Evolutionary conservation across 148 eudicot genomes (phyloP).

Genomic region (Rhododendron williamsianum): DNA sequence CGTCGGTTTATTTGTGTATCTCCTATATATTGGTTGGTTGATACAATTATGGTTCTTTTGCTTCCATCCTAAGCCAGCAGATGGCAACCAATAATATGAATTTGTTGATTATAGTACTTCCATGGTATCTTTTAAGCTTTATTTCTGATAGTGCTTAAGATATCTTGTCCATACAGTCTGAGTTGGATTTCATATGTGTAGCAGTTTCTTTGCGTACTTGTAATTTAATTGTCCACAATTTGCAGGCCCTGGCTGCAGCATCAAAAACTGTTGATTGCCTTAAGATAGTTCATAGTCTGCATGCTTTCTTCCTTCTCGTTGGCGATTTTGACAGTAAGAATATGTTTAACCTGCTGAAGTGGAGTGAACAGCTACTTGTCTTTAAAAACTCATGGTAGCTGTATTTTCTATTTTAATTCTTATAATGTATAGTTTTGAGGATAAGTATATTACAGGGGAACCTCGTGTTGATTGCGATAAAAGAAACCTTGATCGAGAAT

Average conservation of each 20-base stretch:
- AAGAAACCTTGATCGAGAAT: neutral
- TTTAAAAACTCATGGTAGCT: neutral
- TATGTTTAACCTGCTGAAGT: neutral
- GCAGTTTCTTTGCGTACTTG: neutral
- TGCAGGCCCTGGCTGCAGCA: conserved; percentile 99
- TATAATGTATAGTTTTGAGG: neutral
- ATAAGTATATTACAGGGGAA: neutral
- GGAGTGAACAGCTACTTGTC: neutral
- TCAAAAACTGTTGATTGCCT: conserved; percentile 91
- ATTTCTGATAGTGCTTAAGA: neutral
- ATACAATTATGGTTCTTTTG: neutral
- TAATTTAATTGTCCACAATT: conserved; percentile 10
- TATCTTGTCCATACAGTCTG: neutral
- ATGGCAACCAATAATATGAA: neutral
- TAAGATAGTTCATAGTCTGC: conserved; percentile 84
- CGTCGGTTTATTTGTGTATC: neutral
- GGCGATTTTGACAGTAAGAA: conserved; percentile 84
- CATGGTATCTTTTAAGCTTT: neutral
- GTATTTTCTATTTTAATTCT: neutral
- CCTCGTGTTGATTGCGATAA: neutral
- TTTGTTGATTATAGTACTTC: neutral
- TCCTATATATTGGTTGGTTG: neutral
- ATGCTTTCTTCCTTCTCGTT: conserved; percentile 87
- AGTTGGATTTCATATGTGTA: neutral
- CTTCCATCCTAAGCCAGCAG: neutral